Evolutionary conservation across 768 basidiomycete species (phyloP), one percentile per base, ranked within the genome.

Genomic region (Russula dissimulans): DNA sequence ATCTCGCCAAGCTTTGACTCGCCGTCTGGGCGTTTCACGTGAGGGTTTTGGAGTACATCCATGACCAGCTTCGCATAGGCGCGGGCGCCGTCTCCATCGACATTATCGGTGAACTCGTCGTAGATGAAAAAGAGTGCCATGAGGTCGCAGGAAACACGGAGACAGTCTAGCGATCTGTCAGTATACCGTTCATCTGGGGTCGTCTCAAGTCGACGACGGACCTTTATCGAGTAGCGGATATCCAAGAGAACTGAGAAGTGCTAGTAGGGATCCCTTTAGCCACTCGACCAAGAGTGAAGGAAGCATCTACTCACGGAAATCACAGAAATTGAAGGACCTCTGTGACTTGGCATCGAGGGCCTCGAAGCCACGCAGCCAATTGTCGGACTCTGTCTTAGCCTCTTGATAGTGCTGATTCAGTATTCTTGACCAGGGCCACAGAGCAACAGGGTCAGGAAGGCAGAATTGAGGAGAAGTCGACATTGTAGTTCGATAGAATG

Each of bases 81-180:
- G 14, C 57, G 57, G 1, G 34, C 57, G 18, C 50, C 51, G 7
- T 62, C 46, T 7, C 22, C 43, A 9, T 47, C 34, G 51, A 29
- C 14, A 7, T 47, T 44, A 39, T 62, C 61, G 15, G 57, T 62
- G 57, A 18, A 59, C 39, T 62, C 61, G 50, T 62, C 61, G 46
- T 41, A 53, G 10, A 54, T 47, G 29, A 60, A 62, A 5, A 54
- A 48, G 22, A 62, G 18, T 1, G 29, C 43, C 44, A 48, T 46
- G 14, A 59, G n/a, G 22, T 62, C 57, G 34, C 57, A 62, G 1
- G 50, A 31, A n/a, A 59, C 55, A 11, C 61, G 38, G 9, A 59
- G 31, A 49, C 57, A 17, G 22, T 59, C 57, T 53, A 17, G 11
- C 22, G 18, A 38, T 3, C 3, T 18, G 34, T 58, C 5, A n/a